Evolutionary conservation across 139 green algal genomes (phyloP).

Genomic region (Penium margaritaceum): DNA sequence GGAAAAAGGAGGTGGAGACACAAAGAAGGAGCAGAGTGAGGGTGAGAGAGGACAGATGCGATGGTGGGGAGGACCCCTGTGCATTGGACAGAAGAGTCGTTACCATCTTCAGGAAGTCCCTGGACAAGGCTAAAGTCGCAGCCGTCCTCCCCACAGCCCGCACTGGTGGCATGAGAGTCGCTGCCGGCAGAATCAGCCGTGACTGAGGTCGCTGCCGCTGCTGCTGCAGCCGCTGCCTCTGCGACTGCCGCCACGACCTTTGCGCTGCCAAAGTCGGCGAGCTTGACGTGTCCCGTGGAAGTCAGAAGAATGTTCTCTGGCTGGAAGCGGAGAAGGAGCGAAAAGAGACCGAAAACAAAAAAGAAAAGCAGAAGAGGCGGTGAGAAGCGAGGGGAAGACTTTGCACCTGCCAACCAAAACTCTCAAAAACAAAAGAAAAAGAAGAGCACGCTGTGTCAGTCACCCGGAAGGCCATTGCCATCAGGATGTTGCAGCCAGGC

Average conservation of each 20-base stretch:
- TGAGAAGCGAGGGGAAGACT: no score
- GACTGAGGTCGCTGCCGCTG: no score
- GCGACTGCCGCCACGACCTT: neutral
- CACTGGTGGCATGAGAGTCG: no score
- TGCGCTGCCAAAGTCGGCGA: slow-evolving; percentile 46
- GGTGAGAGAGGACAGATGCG: no score
- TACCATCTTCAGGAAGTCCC: neutral
- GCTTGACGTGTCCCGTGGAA: slow-evolving; percentile 41
- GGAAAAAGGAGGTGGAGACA: no score
- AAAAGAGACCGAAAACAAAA: neutral
- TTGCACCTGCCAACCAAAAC: no score
- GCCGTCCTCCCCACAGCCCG: no score
- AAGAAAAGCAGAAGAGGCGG: neutral
- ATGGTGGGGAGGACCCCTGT: no score
- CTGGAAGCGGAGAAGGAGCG: slow-evolving; percentile 39
- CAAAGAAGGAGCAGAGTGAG: no score
- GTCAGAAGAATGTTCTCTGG: slow-evolving; percentile 49
- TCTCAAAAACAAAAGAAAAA: neutral
- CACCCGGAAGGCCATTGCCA: neutral
- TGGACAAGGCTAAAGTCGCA: no score
- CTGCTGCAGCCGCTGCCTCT: no score
- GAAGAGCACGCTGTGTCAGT: neutral
- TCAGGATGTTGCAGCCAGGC: neutral
- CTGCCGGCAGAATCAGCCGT: no score
- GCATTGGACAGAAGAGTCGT: neutral